phyloP scores from a whole-genome alignment of 345 rosid genomes.

The Fremontodendron californicum region DNA sequence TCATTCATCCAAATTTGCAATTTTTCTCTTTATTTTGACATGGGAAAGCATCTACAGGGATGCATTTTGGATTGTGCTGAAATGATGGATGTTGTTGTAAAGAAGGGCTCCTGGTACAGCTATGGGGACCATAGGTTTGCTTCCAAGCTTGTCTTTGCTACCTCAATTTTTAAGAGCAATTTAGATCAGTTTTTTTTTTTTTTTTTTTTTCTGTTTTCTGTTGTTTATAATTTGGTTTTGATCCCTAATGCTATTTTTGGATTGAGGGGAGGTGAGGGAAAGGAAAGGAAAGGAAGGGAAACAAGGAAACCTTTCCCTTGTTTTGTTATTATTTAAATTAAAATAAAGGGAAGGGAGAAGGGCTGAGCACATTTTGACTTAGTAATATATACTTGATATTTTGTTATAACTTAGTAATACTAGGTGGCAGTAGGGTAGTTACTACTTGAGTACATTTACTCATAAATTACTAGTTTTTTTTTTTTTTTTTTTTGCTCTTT shows the following conservation, averaged over 20 bases:
- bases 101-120: conserved; percentile 98
- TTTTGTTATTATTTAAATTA: too few relatives aligned
- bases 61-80: conserved; percentile 92
- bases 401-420: neutral
- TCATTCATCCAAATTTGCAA: conserved; percentile 1
- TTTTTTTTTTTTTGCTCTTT: neutral
- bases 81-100: conserved; percentile 68
- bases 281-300: too few relatives aligned
- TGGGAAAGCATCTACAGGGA: conserved; percentile 49
- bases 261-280: too few relatives aligned
- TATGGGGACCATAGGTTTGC: conserved; percentile 78
- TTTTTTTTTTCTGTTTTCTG: too few relatives aligned
- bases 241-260: too few relatives aligned
- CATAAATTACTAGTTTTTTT: neutral
- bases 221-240: too few relatives aligned
- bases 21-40: conserved; percentile 17
- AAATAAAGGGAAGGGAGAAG: too few relatives aligned
- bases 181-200: too few relatives aligned
- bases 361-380: too few relatives aligned
- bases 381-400: neutral
- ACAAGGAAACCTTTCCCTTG: too few relatives aligned
- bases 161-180: neutral
- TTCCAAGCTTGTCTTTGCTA: conserved; percentile 7
- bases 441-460: neutral
- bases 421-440: neutral